These are phyloP conservation scores for Torulaspora gathmanii DNA, from an alignment of 805 yeast genomes.

Conservation along the genomic window DNA sequence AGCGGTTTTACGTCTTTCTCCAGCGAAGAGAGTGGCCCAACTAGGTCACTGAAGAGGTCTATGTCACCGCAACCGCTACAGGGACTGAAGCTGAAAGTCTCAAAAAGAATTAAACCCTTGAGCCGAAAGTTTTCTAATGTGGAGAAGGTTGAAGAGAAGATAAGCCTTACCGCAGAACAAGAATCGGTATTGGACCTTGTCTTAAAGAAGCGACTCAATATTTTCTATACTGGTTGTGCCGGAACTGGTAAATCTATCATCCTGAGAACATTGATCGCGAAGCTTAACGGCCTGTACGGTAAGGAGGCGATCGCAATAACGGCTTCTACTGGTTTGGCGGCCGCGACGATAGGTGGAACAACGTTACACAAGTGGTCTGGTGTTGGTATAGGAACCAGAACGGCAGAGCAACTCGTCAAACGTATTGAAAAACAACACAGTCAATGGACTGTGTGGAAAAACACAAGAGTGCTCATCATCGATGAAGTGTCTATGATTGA, in stretches of 20 bases:
- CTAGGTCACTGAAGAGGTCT: constrained; percentile 12
- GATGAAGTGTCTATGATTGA: constrained; percentile 97
- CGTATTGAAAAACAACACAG: constrained; percentile 20
- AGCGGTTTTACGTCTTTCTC: not conserved
- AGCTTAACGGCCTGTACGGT: constrained; percentile 43
- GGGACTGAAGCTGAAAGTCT: constrained; percentile 16
- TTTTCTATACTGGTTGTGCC: constrained; percentile 79
- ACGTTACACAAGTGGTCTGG: constrained; percentile 86
- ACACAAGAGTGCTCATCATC: constrained; percentile 65
- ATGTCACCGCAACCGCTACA: constrained; percentile 16
- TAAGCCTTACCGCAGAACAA: constrained; percentile 46
- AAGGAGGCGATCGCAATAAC: constrained; percentile 68
- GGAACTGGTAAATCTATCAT: constrained; percentile 85
- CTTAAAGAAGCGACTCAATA: constrained; percentile 46
- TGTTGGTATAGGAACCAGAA: constrained; percentile 68
- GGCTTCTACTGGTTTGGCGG: constrained; percentile 96
- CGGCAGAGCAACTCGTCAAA: constrained; percentile 39
- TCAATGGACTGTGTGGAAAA: constrained; percentile 49
- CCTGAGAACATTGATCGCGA: constrained; percentile 55
- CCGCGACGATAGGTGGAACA: constrained; percentile 85
- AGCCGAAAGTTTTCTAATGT: constrained; percentile 12
- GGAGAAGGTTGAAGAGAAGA: constrained; percentile 1
- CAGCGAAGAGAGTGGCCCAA: constrained; percentile 1
- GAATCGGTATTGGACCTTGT: constrained; percentile 48
- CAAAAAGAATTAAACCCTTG: constrained; percentile 18